Conservation (phyloP, 2,329 filamentous ascomycete species). For the Aureobasidium sp. region DNA sequence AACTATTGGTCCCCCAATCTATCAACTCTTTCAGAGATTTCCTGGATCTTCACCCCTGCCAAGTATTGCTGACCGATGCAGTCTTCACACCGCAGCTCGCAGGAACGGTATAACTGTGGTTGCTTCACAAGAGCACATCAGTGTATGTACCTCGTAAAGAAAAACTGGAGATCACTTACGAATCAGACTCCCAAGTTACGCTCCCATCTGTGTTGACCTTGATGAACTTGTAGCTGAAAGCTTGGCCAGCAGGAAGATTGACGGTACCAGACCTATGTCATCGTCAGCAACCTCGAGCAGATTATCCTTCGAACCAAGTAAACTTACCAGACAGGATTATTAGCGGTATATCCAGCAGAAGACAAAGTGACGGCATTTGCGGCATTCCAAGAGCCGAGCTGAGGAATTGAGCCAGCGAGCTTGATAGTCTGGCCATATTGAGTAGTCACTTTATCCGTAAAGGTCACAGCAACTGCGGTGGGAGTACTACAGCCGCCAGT, state of each 20-base stretch:
- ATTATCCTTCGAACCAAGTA: background rate
- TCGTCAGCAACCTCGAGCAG: background rate
- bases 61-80: background rate
- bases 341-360: constrained; percentile 47
- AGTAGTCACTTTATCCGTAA: constrained; percentile 51
- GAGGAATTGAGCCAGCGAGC: constrained; percentile 48
- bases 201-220: constrained; percentile 46
- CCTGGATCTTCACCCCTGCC: background rate
- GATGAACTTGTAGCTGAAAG: constrained; percentile 58
- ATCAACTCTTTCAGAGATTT: background rate
- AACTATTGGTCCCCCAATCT: no score
- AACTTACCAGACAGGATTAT: constrained; percentile 34
- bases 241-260: constrained; percentile 41
- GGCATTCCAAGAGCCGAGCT: constrained; percentile 54
- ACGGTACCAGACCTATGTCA: constrained; percentile 50
- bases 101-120: constrained; percentile 4
- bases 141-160: constrained; percentile 32
- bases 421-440: constrained; percentile 55
- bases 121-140: background rate
- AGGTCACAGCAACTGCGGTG: constrained; percentile 42
- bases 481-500: constrained; percentile 9
- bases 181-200: constrained; percentile 57
- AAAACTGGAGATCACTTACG: constrained; percentile 31
- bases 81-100: background rate
- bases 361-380: constrained; percentile 44